Evolutionary conservation across 2,329 filamentous ascomycete species (phyloP), one percentile per base, ranked within the genome.

Genomic region (Fusarium sterilihyphosum): DNA sequence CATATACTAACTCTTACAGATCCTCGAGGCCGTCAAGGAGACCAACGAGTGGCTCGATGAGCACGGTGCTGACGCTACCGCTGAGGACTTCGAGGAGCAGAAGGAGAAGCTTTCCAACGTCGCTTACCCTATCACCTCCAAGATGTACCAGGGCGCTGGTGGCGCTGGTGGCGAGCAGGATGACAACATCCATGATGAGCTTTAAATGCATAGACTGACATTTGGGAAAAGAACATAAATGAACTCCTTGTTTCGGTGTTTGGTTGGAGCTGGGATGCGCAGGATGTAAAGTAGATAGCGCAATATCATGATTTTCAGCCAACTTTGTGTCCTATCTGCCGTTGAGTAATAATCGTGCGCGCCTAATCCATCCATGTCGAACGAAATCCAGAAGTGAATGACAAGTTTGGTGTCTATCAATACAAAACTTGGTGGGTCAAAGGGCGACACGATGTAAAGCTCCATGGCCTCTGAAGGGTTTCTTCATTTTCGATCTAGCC

Each of bases 11-110:
- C 78, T 88, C 52, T 31, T 11, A 20, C 61, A 92, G 90, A 91
- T 99, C 79, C 87, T 97, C 76, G 95, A 98, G 77, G 96, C 96
- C 74, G 92, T 99, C 87, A 98, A 98, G 93, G 96, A 99, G 88
- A 88, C 94, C 74, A 92, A 92, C 80, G 95, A 98, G 84, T 99
- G 96, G 96, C 92, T 99, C 70, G 95, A 98, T 79, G 94, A 97
- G 90, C 97, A 98, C 86, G 94, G 91, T 77, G 91, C 92, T 77
- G 92, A 93, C 60, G 96, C 96, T 75, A 91, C 88, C 78, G 89
- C 94, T 69, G 96, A 98, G 88, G 96, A 98, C 88, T 98, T 98
- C 80, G 95, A 98, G 86, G 96, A 99, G 91, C 96, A 98, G 89
- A 98, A 97, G 90, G 96, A 99, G 93, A 98, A 98, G 91, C 91